Base-by-base conservation (phyloP, 2,329 filamentous ascomycete genomes). In the Berkeleyomyces rouxiae region DNA sequence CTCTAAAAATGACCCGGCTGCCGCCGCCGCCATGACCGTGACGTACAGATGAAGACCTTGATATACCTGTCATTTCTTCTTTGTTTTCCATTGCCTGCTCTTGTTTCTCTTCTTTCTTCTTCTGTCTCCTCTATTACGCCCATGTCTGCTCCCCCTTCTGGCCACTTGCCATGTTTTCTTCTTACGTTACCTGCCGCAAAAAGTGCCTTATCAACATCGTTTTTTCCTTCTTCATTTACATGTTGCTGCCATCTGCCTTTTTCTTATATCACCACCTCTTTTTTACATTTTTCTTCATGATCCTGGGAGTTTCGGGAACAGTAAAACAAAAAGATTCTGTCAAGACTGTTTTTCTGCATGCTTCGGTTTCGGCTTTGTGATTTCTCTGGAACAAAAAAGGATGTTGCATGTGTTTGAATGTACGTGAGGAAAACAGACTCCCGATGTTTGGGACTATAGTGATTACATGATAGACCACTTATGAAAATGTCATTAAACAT, bases 281-380 rank as follows among this genome's bases (percentile, higher is more conserved):
- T 13, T 59, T 55, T 53, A 37, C 47, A 49, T 53, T 53, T 44
- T 47, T 49, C 33, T 49, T 57, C 51, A 59, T 58, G 61, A 44
- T 55, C 57, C 46, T 51, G 57, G 57, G 57, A 63, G 57, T 51
- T 63, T 63, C 51, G 42, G 44, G 53, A 61, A 3, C 39, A 55
- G 59, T 37, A 49, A 62, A 58, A 23, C 23, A 23, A 23, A 53
- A 62, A 62, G 36, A 58, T 33, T 10, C 37, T 44, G 51, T 58
- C 23, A 23, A 23, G 23, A 23, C 23, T 23, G 23, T 23, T 23
- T 23, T 23, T 23, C 2, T 23, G 23, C 23, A 23, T 23, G 23
- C 23, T 1, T 23, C 23, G 23, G 23, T 23, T 23, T 23, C 23
- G 23, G 23, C 23, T 23, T 23, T 23, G 23, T 23, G 23, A 23